Base-by-base conservation (phyloP, 148 eudicot genomes). In the Spergularia bocconei region DNA sequence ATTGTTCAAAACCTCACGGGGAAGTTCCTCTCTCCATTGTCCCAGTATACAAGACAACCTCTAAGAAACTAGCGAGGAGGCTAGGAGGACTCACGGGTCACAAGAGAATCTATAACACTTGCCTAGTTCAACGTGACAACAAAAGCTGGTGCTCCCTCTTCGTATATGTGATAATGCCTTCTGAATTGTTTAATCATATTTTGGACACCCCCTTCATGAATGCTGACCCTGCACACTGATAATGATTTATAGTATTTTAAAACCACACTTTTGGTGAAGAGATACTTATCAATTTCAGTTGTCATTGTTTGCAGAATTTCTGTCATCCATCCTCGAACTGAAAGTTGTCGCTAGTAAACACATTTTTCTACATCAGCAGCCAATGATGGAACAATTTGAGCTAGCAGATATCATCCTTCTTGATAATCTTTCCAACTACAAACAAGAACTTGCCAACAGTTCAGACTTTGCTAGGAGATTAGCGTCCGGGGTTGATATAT, bases 381-480 rank as follows among this genome's bases (percentile, higher is more conserved):
- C 74, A 25, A 72, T 67, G 71, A 64, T 74, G 78, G 79, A 74
- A 77, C 65, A 72, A 13, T 53, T 21, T 6, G 74, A 78, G 60
- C 71, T 78, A 56, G 83, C 70, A 58, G 79, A 79, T 72, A 69
- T 91, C 71, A 71, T 88, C 79, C 87, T 93, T 60, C 83, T 88
- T 54, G 81, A 88, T 63, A 89, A 93, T 82, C 87, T 93, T 41
- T 84, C 82, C 62, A 74, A 59, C 54, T 76, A 75, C 71, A 93
- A 87, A 75, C 85, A 79, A 74, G 98, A 93, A 62, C 70, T 65
- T 17, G 90, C 96, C 70, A 93, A 91, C 80, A 82, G 89, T 76
- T 78, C 86, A 74, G 79, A 84, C 21, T 93, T 91, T 85, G 75
- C 96, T 74, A 72, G 77, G 77, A 78, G 70, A 39, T 79, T 91